Evolutionary conservation across 176 grass and related monocot species (phyloP), one percentile per base, ranked within the genome.

Genomic region (Poa pratensis): DNA sequence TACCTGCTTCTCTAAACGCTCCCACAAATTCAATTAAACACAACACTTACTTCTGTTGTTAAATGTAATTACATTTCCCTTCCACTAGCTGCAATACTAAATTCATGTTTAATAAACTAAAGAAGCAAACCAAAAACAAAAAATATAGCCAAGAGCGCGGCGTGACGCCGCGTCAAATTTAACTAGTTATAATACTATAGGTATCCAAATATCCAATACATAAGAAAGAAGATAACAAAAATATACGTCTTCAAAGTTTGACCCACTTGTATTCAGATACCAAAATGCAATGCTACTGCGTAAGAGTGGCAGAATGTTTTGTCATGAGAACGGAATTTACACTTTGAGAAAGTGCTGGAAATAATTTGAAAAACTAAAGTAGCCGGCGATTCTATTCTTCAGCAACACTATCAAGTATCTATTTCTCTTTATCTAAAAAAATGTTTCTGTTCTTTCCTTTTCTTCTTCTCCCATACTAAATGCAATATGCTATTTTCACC

Each of bases 391-490:
- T 74, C 17, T 74, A 17, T 30, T 74, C 43, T 10, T 48, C 71
- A 74, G 17, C 46, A 73, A 2, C 70, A 49, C 23, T 73, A 26
- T 73, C 69, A 73, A 73, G 22, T 27, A 73, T 73, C 22, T 49
- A 6, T 73, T 17, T 48, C 23, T 50, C 45, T 73, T 46, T 62
- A 62, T 11, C 58, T 61, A 9, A 9, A 32, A 32, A 65, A 65
- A 30, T 32, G 7, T 74, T 18, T 28, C 7, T 51, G 20, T 74
- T 50, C 14, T 30, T 74, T 10, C 68, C 10, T 51, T 74, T 18
- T 39, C 48, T 16, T 4, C 17, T 28, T 10, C 14, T 10, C 70
- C 43, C 71, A 17, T 50, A 27, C 3, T 74, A 74, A 17, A 50
- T 74, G 24, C 70, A 50, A 50, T 18, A 12, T 2, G 39, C 39